Evolutionary conservation across 2,329 filamentous ascomycete genomes (phyloP).

Genomic region (Ophiosphaerella narmari): DNA sequence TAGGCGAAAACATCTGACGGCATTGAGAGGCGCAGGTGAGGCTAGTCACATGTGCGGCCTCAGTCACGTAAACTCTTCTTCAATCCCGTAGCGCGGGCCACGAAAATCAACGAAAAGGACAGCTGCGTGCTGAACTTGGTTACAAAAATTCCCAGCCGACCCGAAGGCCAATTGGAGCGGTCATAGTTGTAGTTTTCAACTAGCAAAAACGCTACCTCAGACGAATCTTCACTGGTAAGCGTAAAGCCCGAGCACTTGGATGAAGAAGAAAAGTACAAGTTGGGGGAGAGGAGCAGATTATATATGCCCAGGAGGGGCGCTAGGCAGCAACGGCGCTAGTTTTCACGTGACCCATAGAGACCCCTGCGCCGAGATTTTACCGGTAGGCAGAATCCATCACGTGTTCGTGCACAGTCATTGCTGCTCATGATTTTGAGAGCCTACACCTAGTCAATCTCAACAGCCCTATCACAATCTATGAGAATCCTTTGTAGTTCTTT

Average conservation of each 20-base stretch:
- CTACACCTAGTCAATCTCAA: too few species aligned
- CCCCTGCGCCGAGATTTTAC: too few species aligned
- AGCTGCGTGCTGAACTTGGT: constrained; percentile 43
- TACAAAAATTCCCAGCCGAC: constrained; percentile 80
- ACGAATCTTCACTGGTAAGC: constrained; percentile 85
- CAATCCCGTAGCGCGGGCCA: constrained; percentile 30
- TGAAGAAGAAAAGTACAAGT: constrained; percentile 7
- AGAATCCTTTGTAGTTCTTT: too few species aligned
- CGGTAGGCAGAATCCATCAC: too few species aligned
- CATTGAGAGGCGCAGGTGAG: too few species aligned
- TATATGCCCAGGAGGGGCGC: constrained; percentile 4
- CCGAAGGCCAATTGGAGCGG: constrained; percentile 73
- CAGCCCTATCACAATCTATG: too few species aligned
- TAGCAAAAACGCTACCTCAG: constrained; percentile 88
- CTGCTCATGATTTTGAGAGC: too few species aligned
- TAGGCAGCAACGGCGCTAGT: constrained; percentile 18
- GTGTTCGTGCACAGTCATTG: too few species aligned
- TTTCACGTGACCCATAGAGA: constrained; percentile 13
- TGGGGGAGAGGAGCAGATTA: constrained; percentile 5
- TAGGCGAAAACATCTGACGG: too few species aligned
- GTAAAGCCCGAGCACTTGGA: constrained; percentile 72
- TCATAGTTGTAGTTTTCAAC: constrained; percentile 83
- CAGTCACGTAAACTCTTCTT: constrained; percentile 28
- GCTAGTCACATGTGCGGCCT: too few species aligned
- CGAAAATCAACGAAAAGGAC: constrained; percentile 37